Evolutionary conservation across 108 stramenopile genomes (phyloP).

Genomic region (Aurantiochytrium sp.): DNA sequence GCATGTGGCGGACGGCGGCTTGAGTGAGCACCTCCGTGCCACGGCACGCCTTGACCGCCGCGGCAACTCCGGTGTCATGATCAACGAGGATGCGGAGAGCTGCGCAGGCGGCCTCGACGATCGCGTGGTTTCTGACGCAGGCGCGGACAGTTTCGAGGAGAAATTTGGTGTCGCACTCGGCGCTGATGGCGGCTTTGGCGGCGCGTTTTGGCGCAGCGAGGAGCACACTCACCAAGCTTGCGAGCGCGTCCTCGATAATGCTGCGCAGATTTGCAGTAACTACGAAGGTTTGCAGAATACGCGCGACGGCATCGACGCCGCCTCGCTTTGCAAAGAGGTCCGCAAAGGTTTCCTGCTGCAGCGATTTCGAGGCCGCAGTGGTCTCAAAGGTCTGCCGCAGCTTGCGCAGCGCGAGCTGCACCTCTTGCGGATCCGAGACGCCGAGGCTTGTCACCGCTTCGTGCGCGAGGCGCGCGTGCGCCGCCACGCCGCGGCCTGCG

Average conservation of each 20-base stretch:
- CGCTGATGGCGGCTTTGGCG: not conserved
- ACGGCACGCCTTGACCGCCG: not conserved
- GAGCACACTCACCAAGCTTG: not conserved
- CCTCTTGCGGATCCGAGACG: not conserved
- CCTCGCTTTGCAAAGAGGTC: not conserved
- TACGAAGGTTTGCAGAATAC: not conserved
- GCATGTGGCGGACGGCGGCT: not conserved
- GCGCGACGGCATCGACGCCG: not conserved
- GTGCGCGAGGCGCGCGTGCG: not conserved
- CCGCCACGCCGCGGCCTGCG: too few relatives aligned
- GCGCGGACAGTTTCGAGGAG: not conserved
- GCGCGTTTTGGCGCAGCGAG: not conserved
- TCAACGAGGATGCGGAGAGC: not conserved
- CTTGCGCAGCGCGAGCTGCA: not conserved
- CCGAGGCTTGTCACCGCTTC: not conserved
- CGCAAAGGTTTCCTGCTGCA: not conserved
- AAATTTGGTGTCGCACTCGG: not conserved
- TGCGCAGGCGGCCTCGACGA: not conserved
- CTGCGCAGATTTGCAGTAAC: not conserved
- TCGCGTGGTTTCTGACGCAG: not conserved
- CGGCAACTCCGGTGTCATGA: not conserved
- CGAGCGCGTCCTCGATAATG: not conserved
- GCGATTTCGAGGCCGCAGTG: not conserved
- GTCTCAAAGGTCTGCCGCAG: not conserved
- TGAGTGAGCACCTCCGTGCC: not conserved